Evolutionary conservation across 495 filamentous ascomycete genomes (phyloP).

Genomic region (Lophiostoma macrostomum): DNA sequence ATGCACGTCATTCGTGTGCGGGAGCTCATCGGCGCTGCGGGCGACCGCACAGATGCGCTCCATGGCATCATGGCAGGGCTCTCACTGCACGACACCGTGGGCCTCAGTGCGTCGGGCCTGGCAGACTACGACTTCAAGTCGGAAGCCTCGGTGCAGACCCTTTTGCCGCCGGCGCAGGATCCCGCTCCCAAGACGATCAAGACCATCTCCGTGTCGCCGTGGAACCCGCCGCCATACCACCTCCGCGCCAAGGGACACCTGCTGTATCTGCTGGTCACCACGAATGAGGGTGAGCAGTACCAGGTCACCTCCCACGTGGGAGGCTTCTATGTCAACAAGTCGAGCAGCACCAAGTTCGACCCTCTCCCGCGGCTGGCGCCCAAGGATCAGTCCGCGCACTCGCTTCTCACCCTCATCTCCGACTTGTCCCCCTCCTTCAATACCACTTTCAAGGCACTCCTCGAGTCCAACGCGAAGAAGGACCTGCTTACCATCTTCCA

Average conservation of each 20-base stretch:
- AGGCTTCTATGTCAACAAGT: slow-evolving; percentile 96
- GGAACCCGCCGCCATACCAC: slow-evolving; percentile 94
- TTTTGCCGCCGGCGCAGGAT: slow-evolving; percentile 63
- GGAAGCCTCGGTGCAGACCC: slow-evolving; percentile 60
- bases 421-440: slow-evolving; percentile 80
- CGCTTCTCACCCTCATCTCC: slow-evolving; percentile 74
- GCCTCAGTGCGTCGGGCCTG: slow-evolving; percentile 13
- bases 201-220: slow-evolving; percentile 79
- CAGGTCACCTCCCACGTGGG: slow-evolving; percentile 91
- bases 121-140: slow-evolving; percentile 70
- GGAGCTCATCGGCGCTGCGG: slow-evolving; percentile 88
- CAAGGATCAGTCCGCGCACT: slow-evolving; percentile 74
- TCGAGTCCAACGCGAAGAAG: slow-evolving; percentile 75
- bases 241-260: slow-evolving; percentile 89
- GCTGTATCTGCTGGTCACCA: slow-evolving; percentile 82
- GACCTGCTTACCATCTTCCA: slow-evolving; percentile 92
- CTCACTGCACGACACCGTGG: slow-evolving; percentile 78
- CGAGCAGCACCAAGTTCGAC: slow-evolving; percentile 86
- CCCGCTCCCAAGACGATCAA: slow-evolving; percentile 84
- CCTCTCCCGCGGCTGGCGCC: slow-evolving; percentile 69
- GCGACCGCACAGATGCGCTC: slow-evolving; percentile 81
- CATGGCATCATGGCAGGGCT: slow-evolving; percentile 83
- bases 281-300: slow-evolving; percentile 86
- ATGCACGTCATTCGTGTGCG: slow-evolving; percentile 87
- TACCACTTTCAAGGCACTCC: slow-evolving; percentile 65